A percentile compares a stretch with the other conserved stretches of the same genome.
Conservation (phyloP, 192 early-diverging fungal species). For the Allomyces javanicus region DNA sequence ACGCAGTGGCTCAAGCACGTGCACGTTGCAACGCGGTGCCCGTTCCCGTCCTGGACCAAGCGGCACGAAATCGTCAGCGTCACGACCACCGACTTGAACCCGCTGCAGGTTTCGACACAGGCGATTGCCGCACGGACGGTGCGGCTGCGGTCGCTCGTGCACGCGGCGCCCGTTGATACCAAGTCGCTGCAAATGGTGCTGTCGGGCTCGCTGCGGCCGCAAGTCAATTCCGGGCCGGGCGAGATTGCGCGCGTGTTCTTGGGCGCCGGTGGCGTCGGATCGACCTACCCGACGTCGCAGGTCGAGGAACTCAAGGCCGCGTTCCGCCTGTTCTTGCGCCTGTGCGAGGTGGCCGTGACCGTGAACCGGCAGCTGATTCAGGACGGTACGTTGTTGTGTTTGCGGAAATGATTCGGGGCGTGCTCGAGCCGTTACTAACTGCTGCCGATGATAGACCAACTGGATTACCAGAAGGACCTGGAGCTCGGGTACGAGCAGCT, state of each 20-base stretch:
- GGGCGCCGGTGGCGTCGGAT: not conserved
- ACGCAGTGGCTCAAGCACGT: not conserved
- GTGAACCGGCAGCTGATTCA: not conserved
- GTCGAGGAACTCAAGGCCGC: not conserved
- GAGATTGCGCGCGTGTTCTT: not conserved
- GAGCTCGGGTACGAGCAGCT: not conserved
- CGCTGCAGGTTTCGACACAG: not conserved
- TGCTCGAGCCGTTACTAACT: not conserved
- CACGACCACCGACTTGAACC: not conserved
- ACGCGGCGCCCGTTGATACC: not conserved
- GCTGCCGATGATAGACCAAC: not conserved
- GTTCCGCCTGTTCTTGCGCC: not conserved
- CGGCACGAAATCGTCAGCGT: not conserved
- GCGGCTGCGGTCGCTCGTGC: not conserved
- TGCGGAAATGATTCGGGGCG: not conserved
- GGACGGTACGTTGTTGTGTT: not conserved
- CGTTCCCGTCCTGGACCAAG: not conserved
- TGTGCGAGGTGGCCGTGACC: not conserved
- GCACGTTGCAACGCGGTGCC: not conserved
- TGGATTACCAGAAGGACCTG: not conserved
- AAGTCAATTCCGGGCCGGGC: not conserved
- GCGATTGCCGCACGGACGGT: not conserved
- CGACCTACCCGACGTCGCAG: not conserved
- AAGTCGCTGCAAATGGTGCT: not conserved
- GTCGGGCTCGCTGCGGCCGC: not conserved